Percentiles rank a stretch among this genome's conserved stretches.
phyloP scores from a whole-genome alignment of 2,329 filamentous ascomycete species.

The Botrytis aclada region DNA sequence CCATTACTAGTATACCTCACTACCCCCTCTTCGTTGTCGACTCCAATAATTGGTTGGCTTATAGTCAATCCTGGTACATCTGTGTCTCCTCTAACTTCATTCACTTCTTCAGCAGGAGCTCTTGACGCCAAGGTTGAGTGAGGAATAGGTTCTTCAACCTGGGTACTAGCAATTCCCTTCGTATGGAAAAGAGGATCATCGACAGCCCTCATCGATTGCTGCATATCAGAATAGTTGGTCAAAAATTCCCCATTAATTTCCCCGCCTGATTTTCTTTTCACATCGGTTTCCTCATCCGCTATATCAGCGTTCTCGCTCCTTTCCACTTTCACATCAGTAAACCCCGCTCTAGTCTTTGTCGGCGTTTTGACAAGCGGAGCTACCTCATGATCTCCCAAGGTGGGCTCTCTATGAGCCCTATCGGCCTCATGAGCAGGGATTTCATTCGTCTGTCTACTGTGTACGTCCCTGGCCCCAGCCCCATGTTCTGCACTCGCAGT shows the following conservation, averaged over 20 bases:
- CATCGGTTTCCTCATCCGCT: slow-evolving; percentile 37
- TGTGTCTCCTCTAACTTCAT: background rate
- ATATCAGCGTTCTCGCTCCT: slow-evolving; percentile 43
- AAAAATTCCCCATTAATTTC: slow-evolving; percentile 43
- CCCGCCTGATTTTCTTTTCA: slow-evolving; percentile 43
- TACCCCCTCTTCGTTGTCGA: background rate
- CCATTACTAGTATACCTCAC: background rate
- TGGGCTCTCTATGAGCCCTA: background rate
- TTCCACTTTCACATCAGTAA: slow-evolving; percentile 42
- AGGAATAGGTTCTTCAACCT: background rate
- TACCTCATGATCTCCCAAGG: background rate
- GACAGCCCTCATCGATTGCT: slow-evolving; percentile 41
- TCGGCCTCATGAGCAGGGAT: slow-evolving; percentile 24
- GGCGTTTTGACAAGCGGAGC: background rate
- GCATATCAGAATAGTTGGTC: slow-evolving; percentile 42
- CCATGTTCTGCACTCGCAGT: slow-evolving; percentile 43
- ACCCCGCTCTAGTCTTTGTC: background rate
- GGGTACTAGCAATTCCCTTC: background rate
- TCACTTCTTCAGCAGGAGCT: background rate
- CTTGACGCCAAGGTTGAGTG: background rate
- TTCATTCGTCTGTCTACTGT: slow-evolving; percentile 21
- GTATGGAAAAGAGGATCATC: slow-evolving; percentile 32
- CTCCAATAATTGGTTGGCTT: background rate
- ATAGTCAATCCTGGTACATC: background rate
- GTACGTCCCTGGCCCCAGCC: slow-evolving; percentile 40